Evolutionary conservation across 208 protist genomes (phyloP), one percentile per base, ranked within the genome.

Genomic region (Trypanosoma melophagium): DNA sequence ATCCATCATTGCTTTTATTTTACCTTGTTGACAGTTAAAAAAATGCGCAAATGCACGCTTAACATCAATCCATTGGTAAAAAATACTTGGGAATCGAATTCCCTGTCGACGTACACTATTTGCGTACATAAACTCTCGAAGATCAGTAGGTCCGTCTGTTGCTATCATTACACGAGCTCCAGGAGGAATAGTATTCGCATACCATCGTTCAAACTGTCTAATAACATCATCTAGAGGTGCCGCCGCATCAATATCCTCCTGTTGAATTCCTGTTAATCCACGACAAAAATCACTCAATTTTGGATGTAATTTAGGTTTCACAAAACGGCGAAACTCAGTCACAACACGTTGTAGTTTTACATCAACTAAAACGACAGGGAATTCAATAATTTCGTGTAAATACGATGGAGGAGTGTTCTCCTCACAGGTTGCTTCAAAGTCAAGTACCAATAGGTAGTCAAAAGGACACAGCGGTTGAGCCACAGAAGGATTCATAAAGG

Each of bases 361-460:
- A 66, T 96, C 85, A 12, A 98, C 70, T 5, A 98, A 44, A 13
- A 98, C 92, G 13, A 95, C 89, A 22, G 97, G 95, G 63, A 97
- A 98, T 77, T 99, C 96, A 68, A 99, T 98, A 67, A 99, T 98
- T 79, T 99, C 97, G 66, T 98, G 82, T 54, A 87, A 73, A 71
- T 92, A 92, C 51, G 76, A 76, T 28, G 84, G 77, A 24, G 83
- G 79, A 3, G 79, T 68, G 60, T 76, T 56, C 76, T 94, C 83
- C 54, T 97, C 90, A 64, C 93, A 97, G 16, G 93, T 96, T 7
- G 90, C 90, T 77, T 97, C 93, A 70, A 97, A 97, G 73, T 97
- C 93, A 21, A 97, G 60, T 17, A 97, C 86, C 8, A 95, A 68
- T 77, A 97, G 60, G 84, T 98, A 90, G 76, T 98, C 84, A 72